These are phyloP conservation scores for Suaeda aralocaspica DNA, from an alignment of 148 eudicot species.

Conservation along the genomic window DNA sequence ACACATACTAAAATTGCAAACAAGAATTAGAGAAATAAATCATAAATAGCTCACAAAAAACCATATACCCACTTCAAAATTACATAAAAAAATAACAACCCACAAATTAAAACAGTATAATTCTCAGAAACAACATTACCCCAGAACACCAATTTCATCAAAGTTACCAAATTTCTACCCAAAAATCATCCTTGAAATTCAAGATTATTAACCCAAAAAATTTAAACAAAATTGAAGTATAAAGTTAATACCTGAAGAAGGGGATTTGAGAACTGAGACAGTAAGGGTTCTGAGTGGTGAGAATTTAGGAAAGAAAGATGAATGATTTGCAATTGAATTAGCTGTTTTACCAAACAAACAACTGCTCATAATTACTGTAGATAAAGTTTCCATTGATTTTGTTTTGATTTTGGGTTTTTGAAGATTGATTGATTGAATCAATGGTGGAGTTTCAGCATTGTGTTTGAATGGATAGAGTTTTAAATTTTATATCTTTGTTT, in stretches of 20 bases:
- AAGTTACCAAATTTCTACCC: background rate
- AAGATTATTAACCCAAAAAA: background rate
- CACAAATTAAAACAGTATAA: background rate
- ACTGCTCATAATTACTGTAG: constrained; percentile 12
- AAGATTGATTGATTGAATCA: background rate
- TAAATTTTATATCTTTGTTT: too few relatives aligned
- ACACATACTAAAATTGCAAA: too few relatives aligned
- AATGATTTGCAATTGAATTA: background rate
- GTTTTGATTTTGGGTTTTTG: too few relatives aligned
- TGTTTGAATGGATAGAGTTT: background rate
- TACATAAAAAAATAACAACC: background rate
- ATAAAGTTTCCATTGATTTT: constrained; percentile 23
- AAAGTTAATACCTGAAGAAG: constrained; percentile 29
- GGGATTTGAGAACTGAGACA: constrained; percentile 34
- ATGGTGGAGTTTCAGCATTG: background rate
- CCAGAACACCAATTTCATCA: background rate
- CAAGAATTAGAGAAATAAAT: too few relatives aligned
- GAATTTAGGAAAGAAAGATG: constrained; percentile 10
- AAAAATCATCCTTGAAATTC: background rate
- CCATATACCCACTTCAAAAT: background rate
- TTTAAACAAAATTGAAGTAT: background rate
- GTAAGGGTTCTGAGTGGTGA: constrained; percentile 15
- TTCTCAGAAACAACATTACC: background rate
- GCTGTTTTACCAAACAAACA: constrained; percentile 3
- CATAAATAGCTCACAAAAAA: too few relatives aligned